Conservation (phyloP, 2,329 filamentous ascomycete species). For the Cladophialophora psammophila region DNA sequence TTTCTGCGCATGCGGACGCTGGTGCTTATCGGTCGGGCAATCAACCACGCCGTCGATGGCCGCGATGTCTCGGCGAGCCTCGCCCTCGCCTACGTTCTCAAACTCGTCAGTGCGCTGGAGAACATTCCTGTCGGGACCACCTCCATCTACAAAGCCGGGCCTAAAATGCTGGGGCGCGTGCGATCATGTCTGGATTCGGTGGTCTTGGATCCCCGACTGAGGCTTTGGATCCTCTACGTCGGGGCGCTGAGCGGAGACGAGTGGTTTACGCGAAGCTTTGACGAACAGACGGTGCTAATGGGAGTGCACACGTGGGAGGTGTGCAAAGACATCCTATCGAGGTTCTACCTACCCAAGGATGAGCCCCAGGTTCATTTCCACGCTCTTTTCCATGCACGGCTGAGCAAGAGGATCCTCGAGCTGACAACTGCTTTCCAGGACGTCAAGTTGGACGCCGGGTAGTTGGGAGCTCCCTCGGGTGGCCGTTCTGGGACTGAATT, state of each 20-base stretch:
- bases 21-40: constrained; percentile 11
- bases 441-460: constrained; percentile 6
- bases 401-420: constrained; percentile 8
- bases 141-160: constrained; percentile 10
- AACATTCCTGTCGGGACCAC: constrained; percentile 10
- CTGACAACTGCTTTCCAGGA: constrained; percentile 12
- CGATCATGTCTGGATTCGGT: constrained; percentile 4
- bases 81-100: constrained; percentile 15
- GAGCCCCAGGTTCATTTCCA: constrained; percentile 15
- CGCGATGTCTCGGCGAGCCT: constrained; percentile 9
- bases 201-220: constrained; percentile 1
- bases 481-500: too few relatives aligned
- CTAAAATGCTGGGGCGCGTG: constrained; percentile 4
- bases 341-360: constrained; percentile 14
- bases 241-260: constrained; percentile 12
- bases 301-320: constrained; percentile 8
- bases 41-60: constrained; percentile 9
- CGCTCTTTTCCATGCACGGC: constrained; percentile 2
- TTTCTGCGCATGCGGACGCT: constrained; percentile 10
- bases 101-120: constrained; percentile 9
- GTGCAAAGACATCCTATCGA: constrained; percentile 9
- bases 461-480: too few relatives aligned
- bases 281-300: constrained; percentile 13
- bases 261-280: constrained; percentile 12
- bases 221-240: constrained; percentile 13